Evolutionary conservation across 2,329 filamentous ascomycete species (phyloP), one percentile per base, ranked within the genome.

Genomic region (Diaporthe eres): DNA sequence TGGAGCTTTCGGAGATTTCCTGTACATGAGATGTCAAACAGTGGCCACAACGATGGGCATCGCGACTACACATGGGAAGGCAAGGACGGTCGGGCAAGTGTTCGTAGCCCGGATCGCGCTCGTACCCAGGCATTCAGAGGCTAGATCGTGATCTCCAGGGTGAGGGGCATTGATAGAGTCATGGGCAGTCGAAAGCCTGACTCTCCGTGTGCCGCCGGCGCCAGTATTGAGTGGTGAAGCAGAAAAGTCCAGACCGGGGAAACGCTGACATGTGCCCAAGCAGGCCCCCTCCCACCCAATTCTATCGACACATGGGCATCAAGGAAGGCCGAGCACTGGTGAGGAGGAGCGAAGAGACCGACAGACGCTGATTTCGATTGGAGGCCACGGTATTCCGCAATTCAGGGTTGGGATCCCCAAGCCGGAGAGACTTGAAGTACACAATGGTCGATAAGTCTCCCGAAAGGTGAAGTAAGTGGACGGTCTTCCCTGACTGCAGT

Each of bases 151-250:
- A 25, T 42, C n/a, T 39, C 31, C 22, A 42, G 37, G 65, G 7
- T 55, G 49, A 25, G 49, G 65, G 34, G 49, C 65, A 55, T 55
- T 70, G 34, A 28, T 25, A 70, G 65, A 70, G 65, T 55, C 65
- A 70, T 70, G 65, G 34, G 25, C n/a, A 34, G 15, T 55, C 6
- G 12, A 70, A 28, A 34, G 47, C 47, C 49, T 70, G 65, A 70
- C 65, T 55, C 65, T 68, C 34, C n/a, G 47, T 55, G 47, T 47
- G 65, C 65, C 65, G 49, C 49, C 65, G 65, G 65, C 65, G 47
- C 49, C 47, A 22, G n/a, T 31, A 55, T 42, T 12, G n/a, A 39
- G 17, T 39, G 65, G 47, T 68, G 34, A 70, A 49, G 49, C 49
- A 37, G 65, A 53, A 22, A 39, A 8, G 28, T 49, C 47, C 39